Percentiles rank a stretch among this genome's conserved stretches.
Evolutionary conservation across 495 filamentous ascomycete species (phyloP).

Genomic region (Pyrenula aspistea): DNA sequence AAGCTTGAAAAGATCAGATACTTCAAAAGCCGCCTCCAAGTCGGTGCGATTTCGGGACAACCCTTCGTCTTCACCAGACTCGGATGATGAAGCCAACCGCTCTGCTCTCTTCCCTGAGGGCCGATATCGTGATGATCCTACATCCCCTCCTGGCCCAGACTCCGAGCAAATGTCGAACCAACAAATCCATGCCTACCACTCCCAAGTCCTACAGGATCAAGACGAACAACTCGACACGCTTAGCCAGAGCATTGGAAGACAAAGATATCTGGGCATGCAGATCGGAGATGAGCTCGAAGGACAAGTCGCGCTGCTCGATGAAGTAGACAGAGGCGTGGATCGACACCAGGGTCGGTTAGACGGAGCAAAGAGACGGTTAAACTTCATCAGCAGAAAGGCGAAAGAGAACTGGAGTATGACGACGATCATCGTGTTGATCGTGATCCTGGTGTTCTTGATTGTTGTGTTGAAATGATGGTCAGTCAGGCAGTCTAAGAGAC

Average conservation of each 20-base stretch:
- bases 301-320: conserved; percentile 80
- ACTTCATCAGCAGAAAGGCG: conserved; percentile 56
- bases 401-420: conserved; percentile 72
- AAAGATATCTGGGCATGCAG: conserved; percentile 85
- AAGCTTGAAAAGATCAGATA: conserved; percentile 33
- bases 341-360: conserved; percentile 66
- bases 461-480: conserved; percentile 54
- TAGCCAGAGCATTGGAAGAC: conserved; percentile 75
- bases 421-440: conserved; percentile 62
- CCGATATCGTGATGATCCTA: conserved; percentile 47
- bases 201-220: conserved; percentile 66
- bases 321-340: conserved; percentile 71
- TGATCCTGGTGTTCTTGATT: conserved; percentile 68
- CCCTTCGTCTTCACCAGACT: conserved; percentile 27
- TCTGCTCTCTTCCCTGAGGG: conserved; percentile 46
- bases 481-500: background rate
- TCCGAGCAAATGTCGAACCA: conserved; percentile 61
- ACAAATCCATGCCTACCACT: conserved; percentile 80
- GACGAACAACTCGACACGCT: conserved; percentile 86
- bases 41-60: conserved; percentile 86
- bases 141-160: conserved; percentile 44
- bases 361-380: conserved; percentile 58
- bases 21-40: conserved; percentile 46
- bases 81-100: conserved; percentile 36
- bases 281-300: conserved; percentile 93